Percentiles rank a stretch among this genome's conserved stretches.
Evolutionary conservation across 768 basidiomycete genomes (phyloP).

Genomic region (Russula lepida): DNA sequence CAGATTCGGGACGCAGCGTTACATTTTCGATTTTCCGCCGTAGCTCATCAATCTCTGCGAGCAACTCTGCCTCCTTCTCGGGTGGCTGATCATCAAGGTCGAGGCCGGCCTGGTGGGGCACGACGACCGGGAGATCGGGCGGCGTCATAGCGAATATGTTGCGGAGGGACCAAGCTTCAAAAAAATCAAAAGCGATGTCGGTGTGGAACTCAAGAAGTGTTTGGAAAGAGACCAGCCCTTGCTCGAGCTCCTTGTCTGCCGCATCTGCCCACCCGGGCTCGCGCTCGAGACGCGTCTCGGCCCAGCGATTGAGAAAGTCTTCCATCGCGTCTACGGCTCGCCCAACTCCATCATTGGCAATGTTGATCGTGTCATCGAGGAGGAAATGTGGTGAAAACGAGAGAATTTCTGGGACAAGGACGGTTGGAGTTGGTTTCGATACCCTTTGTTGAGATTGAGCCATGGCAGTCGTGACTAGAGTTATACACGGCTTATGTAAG

Average conservation of each 20-base stretch:
- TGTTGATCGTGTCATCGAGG: constrained; percentile 81
- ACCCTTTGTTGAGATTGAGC: background rate
- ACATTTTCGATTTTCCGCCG: constrained; percentile 63
- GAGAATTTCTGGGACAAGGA: constrained; percentile 63
- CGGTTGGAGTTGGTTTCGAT: constrained; percentile 28
- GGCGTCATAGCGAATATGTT: constrained; percentile 79
- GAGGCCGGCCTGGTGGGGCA: constrained; percentile 67
- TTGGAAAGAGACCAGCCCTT: constrained; percentile 80
- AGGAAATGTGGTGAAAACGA: constrained; percentile 80
- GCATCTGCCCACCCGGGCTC: constrained; percentile 43
- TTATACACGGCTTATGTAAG: background rate
- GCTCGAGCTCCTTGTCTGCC: constrained; percentile 55
- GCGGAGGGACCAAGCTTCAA: constrained; percentile 81
- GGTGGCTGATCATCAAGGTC: constrained; percentile 48
- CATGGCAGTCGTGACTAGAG: background rate
- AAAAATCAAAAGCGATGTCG: constrained; percentile 86
- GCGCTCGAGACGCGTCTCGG: constrained; percentile 49
- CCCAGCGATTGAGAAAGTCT: constrained; percentile 66
- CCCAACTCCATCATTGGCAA: constrained; percentile 69
- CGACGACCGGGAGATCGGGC: constrained; percentile 56
- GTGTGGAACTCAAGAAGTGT: constrained; percentile 83
- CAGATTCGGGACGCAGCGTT: constrained; percentile 26
- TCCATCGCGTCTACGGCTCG: constrained; percentile 77
- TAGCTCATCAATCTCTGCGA: constrained; percentile 61
- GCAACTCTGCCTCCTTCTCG: constrained; percentile 44